Conservation (phyloP, 768 basidiomycete species). For the Leccinum subgranulosum region DNA sequence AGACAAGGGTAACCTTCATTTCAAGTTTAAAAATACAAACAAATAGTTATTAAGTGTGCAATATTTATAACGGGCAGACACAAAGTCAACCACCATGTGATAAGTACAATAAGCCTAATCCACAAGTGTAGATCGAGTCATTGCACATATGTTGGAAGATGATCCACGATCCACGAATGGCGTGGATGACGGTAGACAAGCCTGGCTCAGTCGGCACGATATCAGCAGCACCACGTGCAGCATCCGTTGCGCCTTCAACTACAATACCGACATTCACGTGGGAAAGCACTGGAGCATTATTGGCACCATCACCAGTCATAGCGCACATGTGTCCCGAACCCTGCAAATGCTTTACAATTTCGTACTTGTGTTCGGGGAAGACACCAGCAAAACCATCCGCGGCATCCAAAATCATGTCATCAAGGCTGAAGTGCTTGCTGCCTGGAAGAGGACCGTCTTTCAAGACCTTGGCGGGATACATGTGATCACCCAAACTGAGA, state of each 20-base stretch:
- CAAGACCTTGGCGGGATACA: constrained; percentile 99
- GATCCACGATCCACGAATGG: no score
- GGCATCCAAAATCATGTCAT: constrained; percentile 99
- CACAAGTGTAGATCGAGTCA: no score
- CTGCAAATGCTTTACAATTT: constrained; percentile 98
- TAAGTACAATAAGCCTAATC: no score
- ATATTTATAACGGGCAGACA: no score
- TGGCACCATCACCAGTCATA: constrained; percentile 99
- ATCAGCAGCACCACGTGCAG: constrained; percentile 95
- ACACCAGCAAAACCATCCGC: constrained; percentile 98
- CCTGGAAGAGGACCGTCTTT: constrained; percentile 93
- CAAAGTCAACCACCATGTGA: no score
- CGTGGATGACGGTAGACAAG: no score
- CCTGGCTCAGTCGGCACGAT: no score
- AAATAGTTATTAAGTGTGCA: no score
- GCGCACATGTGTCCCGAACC: constrained; percentile 94
- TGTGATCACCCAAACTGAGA: constrained; percentile 97
- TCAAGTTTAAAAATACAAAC: no score
- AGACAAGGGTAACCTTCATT: no score
- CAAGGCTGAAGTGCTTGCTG: constrained; percentile 77
- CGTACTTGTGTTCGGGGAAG: constrained; percentile 99
- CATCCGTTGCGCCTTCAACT: constrained; percentile 98
- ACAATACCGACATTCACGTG: constrained; percentile 99
- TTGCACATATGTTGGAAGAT: no score
- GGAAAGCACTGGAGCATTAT: constrained; percentile 95